A percentile compares a stretch with the other conserved stretches of the same genome.
These are phyloP conservation scores for Thraustochytrium striatum DNA, from an alignment of 352 stramenopile species.

Conservation along the genomic window DNA sequence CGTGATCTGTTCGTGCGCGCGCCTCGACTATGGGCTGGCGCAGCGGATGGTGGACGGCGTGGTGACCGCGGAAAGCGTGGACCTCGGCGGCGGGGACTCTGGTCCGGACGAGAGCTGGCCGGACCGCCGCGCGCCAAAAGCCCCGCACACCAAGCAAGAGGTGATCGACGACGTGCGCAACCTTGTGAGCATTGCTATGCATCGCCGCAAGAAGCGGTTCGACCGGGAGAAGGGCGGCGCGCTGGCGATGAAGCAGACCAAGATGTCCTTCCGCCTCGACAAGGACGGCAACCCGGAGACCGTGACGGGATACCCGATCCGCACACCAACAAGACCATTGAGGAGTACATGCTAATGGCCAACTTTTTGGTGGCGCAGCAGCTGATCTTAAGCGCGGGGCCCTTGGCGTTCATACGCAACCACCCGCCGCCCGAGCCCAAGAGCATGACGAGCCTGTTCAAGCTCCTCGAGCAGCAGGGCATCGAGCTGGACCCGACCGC, in stretches of 20 bases:
- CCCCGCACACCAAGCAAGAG: conserved; percentile 17
- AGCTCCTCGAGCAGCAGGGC: conserved; percentile 57
- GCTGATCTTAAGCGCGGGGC: conserved; percentile 76
- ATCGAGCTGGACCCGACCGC: conserved; percentile 13
- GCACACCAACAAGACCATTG: conserved; percentile 88
- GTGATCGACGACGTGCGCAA: conserved; percentile 50
- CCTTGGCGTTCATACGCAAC: conserved; percentile 79
- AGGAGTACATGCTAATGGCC: conserved; percentile 98
- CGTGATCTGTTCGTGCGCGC: conserved; percentile 93
- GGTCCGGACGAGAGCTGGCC: conserved; percentile 65
- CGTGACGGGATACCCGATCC: conserved; percentile 80
- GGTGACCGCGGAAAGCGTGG: conserved; percentile 54
- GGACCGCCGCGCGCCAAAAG: conserved; percentile 14
- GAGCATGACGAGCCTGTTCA: conserved; percentile 19
- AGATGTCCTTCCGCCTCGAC: conserved; percentile 88
- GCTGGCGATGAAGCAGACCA: conserved; percentile 82
- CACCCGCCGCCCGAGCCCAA: conserved; percentile 69
- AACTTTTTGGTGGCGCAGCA: conserved; percentile 96
- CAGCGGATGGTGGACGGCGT: conserved; percentile 91
- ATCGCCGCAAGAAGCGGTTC: conserved; percentile 46
- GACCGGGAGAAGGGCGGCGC: conserved; percentile 82
- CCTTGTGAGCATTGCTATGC: conserved; percentile 65
- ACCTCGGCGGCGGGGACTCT: conserved; percentile 66
- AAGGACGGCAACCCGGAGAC: conserved; percentile 78
- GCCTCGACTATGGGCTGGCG: conserved; percentile 91